A percentile compares a stretch with the other conserved stretches of the same genome.
Evolutionary conservation across 73 alveolate species (phyloP).

Genomic region (Stentor coeruleus): DNA sequence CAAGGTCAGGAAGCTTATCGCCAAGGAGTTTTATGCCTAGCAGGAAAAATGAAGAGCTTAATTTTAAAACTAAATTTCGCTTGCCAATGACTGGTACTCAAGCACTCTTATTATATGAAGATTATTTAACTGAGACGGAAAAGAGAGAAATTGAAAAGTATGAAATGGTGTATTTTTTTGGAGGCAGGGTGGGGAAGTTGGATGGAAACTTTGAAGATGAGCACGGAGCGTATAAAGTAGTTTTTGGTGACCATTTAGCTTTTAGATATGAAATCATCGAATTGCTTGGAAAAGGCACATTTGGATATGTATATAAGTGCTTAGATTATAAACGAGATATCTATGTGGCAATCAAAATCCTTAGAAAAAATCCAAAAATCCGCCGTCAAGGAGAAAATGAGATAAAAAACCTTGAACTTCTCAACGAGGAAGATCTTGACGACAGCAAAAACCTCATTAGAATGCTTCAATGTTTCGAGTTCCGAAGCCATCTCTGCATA

Average conservation of each 20-base stretch:
- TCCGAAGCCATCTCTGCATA: conserved; percentile 65
- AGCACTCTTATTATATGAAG: not conserved
- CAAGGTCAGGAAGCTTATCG: not conserved
- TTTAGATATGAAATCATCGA: conserved; percentile 88
- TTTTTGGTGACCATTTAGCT: conserved; percentile 80
- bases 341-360: conserved; percentile 80
- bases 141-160: not conserved
- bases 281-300: conserved; percentile 90
- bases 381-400: conserved; percentile 90
- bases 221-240: conserved; percentile 80
- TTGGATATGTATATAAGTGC: conserved; percentile 92
- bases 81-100: not conserved
- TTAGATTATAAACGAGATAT: conserved; percentile 86
- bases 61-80: not conserved
- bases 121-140: not conserved
- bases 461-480: conserved; percentile 48
- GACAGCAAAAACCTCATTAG: conserved; percentile 45
- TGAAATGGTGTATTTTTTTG: not conserved
- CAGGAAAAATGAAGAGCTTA: not conserved
- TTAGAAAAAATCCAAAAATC: conserved; percentile 83
- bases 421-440: conserved; percentile 50
- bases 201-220: conserved; percentile 43
- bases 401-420: conserved; percentile 65
- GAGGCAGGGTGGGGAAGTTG: not conserved
- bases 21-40: not conserved